phyloP scores from a whole-genome alignment of 352 stramenopile genomes.

The Nothophytophthora sp. region DNA sequence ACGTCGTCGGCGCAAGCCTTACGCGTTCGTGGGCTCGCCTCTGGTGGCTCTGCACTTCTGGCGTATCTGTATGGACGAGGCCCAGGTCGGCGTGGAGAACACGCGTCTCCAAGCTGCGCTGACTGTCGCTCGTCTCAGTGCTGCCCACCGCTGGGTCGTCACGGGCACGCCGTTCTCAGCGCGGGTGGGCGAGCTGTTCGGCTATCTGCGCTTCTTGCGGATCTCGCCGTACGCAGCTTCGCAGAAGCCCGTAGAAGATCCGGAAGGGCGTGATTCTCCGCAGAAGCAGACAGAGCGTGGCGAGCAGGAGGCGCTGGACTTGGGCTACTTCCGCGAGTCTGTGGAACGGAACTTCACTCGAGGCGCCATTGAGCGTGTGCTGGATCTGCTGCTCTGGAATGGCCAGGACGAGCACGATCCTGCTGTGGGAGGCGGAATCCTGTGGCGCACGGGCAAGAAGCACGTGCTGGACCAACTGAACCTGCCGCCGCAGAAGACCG shows the following conservation, averaged over 20 bases:
- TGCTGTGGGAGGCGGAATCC: constrained; percentile 33
- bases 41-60: constrained; percentile 87
- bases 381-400: constrained; percentile 55
- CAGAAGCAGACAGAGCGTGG: constrained; percentile 8
- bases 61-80: constrained; percentile 93
- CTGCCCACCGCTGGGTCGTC: constrained; percentile 83
- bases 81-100: constrained; percentile 89
- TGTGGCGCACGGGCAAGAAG: constrained; percentile 83
- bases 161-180: constrained; percentile 90
- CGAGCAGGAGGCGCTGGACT: constrained; percentile 26
- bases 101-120: constrained; percentile 68
- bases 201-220: constrained; percentile 74
- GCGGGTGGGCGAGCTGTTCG: constrained; percentile 85
- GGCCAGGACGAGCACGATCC: constrained; percentile 1
- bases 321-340: constrained; percentile 33
- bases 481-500: constrained; percentile 54
- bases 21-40: constrained; percentile 87
- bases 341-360: constrained; percentile 37
- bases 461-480: constrained; percentile 69
- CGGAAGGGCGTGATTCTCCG: background rate
- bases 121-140: constrained; percentile 76
- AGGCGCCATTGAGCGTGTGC: constrained; percentile 41
- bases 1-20: constrained; percentile 68
- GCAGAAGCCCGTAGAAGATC: background rate
- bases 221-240: constrained; percentile 37